phyloP scores from a whole-genome alignment of 345 rosid genomes.

The Lepidium didymum region DNA sequence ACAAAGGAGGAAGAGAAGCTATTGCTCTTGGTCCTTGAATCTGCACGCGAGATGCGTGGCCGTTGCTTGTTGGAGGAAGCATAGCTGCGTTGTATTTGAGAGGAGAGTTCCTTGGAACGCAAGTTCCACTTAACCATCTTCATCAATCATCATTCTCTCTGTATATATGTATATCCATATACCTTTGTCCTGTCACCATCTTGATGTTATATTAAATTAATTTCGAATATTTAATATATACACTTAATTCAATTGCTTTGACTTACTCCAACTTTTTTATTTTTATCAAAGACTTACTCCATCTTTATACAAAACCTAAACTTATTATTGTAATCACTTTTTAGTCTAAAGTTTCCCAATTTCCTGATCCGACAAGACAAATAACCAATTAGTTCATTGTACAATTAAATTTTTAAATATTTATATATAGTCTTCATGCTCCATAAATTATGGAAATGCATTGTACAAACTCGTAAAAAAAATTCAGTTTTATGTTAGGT shows the following conservation, averaged over 20 bases:
- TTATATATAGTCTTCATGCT: background rate
- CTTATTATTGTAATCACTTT: constrained; percentile 21
- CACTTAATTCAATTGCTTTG: constrained; percentile 15
- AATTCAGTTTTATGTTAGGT: background rate
- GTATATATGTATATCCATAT: background rate
- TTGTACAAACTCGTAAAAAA: background rate
- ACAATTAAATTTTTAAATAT: background rate
- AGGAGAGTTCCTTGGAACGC: constrained; percentile 1
- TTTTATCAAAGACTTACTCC: constrained; percentile 18
- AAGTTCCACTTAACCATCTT: constrained; percentile 20
- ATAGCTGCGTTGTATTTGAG: too few species aligned
- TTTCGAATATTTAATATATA: background rate
- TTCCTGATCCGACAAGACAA: background rate
- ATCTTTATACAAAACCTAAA: constrained; percentile 13
- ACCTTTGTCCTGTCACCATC: background rate
- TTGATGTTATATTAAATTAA: background rate
- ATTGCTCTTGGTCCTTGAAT: constrained; percentile 28
- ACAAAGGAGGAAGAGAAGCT: constrained; percentile 18
- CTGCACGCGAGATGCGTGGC: constrained; percentile 25
- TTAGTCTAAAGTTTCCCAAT: background rate
- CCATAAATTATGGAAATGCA: constrained; percentile 10
- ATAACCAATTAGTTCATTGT: background rate
- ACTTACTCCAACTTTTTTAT: constrained; percentile 21
- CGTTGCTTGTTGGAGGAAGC: constrained; percentile 20
- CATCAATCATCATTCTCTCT: constrained; percentile 24